Base-by-base conservation (phyloP, 1,284 basidiomycete species). In the Ceratobasidium sp. region DNA sequence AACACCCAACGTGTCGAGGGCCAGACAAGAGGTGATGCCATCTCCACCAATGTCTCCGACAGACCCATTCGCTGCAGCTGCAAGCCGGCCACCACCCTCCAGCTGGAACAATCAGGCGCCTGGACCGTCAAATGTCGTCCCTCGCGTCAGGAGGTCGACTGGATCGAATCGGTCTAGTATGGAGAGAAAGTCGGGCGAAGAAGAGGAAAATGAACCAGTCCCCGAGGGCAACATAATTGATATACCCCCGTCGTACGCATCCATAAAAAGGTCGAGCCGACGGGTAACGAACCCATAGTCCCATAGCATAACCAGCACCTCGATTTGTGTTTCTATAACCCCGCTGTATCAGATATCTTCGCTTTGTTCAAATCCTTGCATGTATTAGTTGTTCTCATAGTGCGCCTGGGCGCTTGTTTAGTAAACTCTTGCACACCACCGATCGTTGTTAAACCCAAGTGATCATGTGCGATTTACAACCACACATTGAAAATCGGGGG, bases 51-150 rank as follows among this genome's bases (percentile, higher is more conserved):
- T 58, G 53, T 69, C 66, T 14, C 16, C 66, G n/a, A 27, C 41
- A 39, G 66, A 69, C 31, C 66, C 51, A 29, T 69, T 69, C 29
- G 66, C 46, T 46, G 53, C 51, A 34, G 49, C 66, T 48, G 39
- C n/a, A 9, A 56, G 34, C 22, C 66, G 66, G 34, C 66, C 66
- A 69, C 66, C 66, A 27, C 66, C 66, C 27, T 69, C 66, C 24
- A 69, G 66, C 41, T 69, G 66, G 66, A 51, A 69, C n/a, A 66
- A 66, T 54, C 66, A 58, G n/a, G 66, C 66, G n/a, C 58, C 53
- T n/a, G 41, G 49, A 16, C 56, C 65, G 24, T 51, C 66, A 22
- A 69, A 69, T 34, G 66, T 46, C 29, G 53, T 58, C 34, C 66
- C 66, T 58, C 66, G 53, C 14, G 31, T 24, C 27, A 41, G 48